Evolutionary conservation across 202 grass and related monocot species (phyloP), one percentile per base, ranked within the genome.

Genomic region (Bolboschoenoplectus hybrid): DNA sequence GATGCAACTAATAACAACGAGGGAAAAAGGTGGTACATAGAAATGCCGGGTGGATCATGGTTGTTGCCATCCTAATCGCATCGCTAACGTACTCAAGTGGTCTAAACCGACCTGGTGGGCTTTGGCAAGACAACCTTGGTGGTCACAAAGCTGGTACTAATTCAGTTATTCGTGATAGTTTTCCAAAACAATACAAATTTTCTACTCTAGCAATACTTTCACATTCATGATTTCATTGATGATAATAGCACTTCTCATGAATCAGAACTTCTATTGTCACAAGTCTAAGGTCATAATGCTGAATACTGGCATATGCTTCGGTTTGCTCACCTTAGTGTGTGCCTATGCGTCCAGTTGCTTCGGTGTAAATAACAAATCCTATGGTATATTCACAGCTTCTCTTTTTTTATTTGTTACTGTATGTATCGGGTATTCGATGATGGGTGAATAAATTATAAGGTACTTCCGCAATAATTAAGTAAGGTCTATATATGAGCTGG

Each of bases 161-260:
- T n/a, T 58, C 89, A 38, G 32, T 72, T 67, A 87, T 93, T 44
- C 82, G 3, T 35, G 87, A 10, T 72, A 2, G 0, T 16, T 89
- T 85, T 52, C n/a, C 50, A 5, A 0, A 6, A 13, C 62, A 87
- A 51, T 51, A 87, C 75, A 39, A 72, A 60, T 74, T 11, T 93
- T 93, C 85, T 89, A 91, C 84, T 83, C 89, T 82, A 82, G 39
- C 85, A 93, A 93, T 19, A 53, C 85, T 45, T 80, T 84, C 26
- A 89, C 89, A 40, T 91, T 93, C 36, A 87, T 87, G 52, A 74
- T 84, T 32, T 93, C 91, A 34, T 86, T 91, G 57, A 76, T 91
- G 5, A 81, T 93, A 58, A 85, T 93, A 70, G 85, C 85, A 56
- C 85, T 93, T 71, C 87, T 89, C 62, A 43, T 91, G 17, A 93